Evolutionary conservation across 176 grass and related monocot genomes (phyloP), one percentile per base, ranked within the genome.

Genomic region (Avena insularis): DNA sequence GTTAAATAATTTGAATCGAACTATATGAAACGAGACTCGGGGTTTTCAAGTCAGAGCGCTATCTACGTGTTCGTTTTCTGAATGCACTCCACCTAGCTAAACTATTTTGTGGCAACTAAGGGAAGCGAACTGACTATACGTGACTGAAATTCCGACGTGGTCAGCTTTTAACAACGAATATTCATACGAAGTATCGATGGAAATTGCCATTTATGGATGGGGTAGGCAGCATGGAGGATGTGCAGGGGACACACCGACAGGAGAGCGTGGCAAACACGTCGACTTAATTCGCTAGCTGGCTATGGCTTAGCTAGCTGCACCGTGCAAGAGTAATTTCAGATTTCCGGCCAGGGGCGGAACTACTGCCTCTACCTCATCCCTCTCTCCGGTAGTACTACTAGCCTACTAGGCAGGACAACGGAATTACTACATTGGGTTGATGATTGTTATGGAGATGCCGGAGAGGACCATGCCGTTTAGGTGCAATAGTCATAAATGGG

Each of bases 391-490:
- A 19, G 60, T 27, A 36, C 0, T 40, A 40, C 4, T 6, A 6
- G 38, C 2, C 31, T 40, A 40, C 6, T 61, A 10, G 59, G 13
- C 64, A 36, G 29, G 64, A 67, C 79, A 68, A 49, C 9, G 16
- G 61, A 53, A 46, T 80, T 64, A 49, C 60, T 64, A 49, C 60
- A 35, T 35, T 35, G 33, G 33, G 17, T 33, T 36, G 62, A 25
- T 82, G 79, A 79, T 60, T 38, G 25, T 82, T 53, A 19, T 82
- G 47, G 25, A 82, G 25, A 68, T 67, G 64, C 46, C 10, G 12
- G 19, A 23, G 56, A 33, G 35, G 53, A 54, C 14, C 29, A 58
- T 54, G 62, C 57, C 38, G 58, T 62, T 47, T 81, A 20, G 23
- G 35, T 58, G 27, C 14, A 12, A 31, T 27, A 12, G 53, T 27